Evolutionary conservation across 805 yeast species (phyloP).

Genomic region (Ogataea paradorogensis): DNA sequence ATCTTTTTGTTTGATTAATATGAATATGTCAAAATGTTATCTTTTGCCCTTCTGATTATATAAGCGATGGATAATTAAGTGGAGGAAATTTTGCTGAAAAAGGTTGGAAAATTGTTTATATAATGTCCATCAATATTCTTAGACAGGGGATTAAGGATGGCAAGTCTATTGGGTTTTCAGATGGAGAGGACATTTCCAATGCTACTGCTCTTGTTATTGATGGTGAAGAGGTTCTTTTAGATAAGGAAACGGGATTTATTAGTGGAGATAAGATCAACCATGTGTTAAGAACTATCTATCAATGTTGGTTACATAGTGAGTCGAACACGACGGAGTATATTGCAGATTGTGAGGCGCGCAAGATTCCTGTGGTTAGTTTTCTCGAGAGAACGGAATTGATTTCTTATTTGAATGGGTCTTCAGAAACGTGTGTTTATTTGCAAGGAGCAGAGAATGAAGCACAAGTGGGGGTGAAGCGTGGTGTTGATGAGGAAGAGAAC

Average conservation of each 20-base stretch:
- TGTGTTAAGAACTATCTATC: constrained; percentile 58
- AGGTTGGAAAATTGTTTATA: background rate
- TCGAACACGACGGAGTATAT: constrained; percentile 80
- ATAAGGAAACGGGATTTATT: constrained; percentile 49
- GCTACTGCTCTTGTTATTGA: constrained; percentile 21
- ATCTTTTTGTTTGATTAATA: constrained; percentile 4
- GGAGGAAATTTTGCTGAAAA: background rate
- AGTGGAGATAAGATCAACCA: constrained; percentile 42
- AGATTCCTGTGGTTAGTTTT: constrained; percentile 71
- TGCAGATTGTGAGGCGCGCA: constrained; percentile 60
- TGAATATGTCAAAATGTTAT: constrained; percentile 8
- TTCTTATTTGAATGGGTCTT: constrained; percentile 74
- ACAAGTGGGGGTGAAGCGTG: constrained; percentile 4
- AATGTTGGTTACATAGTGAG: constrained; percentile 76
- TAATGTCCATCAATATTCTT: constrained; percentile 6
- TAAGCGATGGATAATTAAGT: background rate
- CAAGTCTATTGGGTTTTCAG: constrained; percentile 11
- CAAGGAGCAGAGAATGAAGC: constrained; percentile 13
- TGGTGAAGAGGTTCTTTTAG: constrained; percentile 15
- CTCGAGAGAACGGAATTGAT: constrained; percentile 81
- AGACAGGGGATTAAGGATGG: constrained; percentile 3
- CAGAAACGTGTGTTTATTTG: constrained; percentile 56
- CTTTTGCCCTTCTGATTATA: constrained; percentile 9
- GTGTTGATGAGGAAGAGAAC: constrained; percentile 3
- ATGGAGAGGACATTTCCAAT: constrained; percentile 17